Percentiles rank a stretch among this genome's conserved stretches.
Conservation (phyloP, 768 basidiomycete species). For the Tricholoma flavovirens region DNA sequence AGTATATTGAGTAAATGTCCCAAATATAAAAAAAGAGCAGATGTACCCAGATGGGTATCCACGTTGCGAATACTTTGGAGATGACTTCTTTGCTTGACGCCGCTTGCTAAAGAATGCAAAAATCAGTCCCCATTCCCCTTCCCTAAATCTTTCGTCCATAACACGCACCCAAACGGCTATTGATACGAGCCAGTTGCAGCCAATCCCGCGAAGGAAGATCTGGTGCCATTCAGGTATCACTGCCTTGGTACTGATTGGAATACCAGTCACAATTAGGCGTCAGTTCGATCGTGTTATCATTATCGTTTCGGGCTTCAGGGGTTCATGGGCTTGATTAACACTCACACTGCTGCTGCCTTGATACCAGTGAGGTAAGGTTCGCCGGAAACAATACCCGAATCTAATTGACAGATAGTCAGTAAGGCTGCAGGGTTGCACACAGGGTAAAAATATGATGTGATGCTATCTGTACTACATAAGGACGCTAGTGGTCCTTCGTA, state of each 20-base stretch:
- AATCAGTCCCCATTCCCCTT: neutral
- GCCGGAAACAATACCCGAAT: constrained; percentile 51
- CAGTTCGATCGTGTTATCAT: constrained; percentile 24
- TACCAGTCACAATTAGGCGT: too few species aligned
- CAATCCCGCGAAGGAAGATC: constrained; percentile 68
- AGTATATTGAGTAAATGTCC: neutral
- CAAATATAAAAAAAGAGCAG: neutral
- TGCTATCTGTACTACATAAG: neutral
- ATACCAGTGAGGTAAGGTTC: constrained; percentile 56
- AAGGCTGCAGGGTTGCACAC: too few species aligned
- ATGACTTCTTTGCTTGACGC: constrained; percentile 60
- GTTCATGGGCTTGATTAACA: neutral
- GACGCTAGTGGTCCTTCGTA: too few species aligned
- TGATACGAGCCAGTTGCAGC: constrained; percentile 73
- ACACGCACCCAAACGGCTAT: constrained; percentile 64
- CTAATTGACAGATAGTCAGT: constrained; percentile 28
- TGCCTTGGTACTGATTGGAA: constrained; percentile 37
- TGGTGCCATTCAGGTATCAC: constrained; percentile 63
- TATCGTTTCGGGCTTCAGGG: neutral
- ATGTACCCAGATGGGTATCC: constrained; percentile 72
- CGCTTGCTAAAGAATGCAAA: constrained; percentile 47
- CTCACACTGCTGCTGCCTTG: constrained; percentile 52
- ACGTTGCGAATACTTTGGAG: constrained; percentile 62
- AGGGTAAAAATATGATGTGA: neutral
- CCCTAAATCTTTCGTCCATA: too few species aligned